Base-by-base conservation (phyloP, 2,329 filamentous ascomycete genomes). In the Pyricularia grisea region DNA sequence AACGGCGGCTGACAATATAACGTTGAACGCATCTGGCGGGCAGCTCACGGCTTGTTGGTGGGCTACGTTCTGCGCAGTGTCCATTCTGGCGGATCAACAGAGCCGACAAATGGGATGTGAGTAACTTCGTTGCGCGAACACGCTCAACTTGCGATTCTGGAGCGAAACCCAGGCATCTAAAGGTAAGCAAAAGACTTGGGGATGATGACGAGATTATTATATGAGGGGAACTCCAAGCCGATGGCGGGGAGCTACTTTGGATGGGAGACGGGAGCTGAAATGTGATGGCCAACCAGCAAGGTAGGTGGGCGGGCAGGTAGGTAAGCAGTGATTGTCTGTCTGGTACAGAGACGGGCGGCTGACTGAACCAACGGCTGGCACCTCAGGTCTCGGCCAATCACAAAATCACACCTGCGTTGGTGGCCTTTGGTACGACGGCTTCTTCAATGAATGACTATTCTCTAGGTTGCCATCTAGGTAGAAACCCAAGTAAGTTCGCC, bases 1-100 rank as follows among this genome's bases (percentile, higher is more conserved):
- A 0, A 68, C 61, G 12, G 72, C 64, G 4, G 68, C 71, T 3
- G 73, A 65, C 3, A 71, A 71, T 11, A 72, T 73, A 12, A 68
- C 70, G 55, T 75, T 74, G 28, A 73, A 72, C 63, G 74, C 71
- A 25, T 72, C 73, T 63, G 60, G 14, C 14, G 30, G 60, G 27
- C 27, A 27, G 14, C 12, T 20, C 10, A 20, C 60, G 6, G 60
- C 28, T 14, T 27, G 60, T 28, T 63, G 60, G 27, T 63, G 60
- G 25, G 12, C 27, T 7, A 28, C 11, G 27, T 28, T 63, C 60
- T 63, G 60, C 28, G 60, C 27, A 28, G 60, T 6, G 11, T 63
- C 60, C 60, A 63, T 63, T 27, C 11, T 61, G 9, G 23, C 23
- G 23, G 23, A 61, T 61, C 58, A 25, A 9, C 3, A 28, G 7